phyloP scores from a whole-genome alignment of 2,329 filamentous ascomycete species.

The Zymoseptoria pseudotritici region DNA sequence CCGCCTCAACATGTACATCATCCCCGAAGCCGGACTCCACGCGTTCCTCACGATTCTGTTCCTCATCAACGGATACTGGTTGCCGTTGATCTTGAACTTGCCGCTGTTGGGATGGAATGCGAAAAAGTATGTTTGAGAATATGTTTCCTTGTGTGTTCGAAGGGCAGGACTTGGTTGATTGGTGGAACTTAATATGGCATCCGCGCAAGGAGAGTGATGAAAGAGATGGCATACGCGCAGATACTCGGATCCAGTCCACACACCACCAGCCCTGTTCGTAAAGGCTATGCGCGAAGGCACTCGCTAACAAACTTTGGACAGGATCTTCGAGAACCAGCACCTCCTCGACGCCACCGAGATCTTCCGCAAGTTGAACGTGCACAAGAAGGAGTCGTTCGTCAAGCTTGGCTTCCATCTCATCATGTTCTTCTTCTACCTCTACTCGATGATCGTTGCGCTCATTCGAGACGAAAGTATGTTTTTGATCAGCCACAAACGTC shows the following conservation, averaged over 20 bases:
- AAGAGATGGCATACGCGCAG: background rate
- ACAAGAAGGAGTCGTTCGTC: constrained; percentile 99
- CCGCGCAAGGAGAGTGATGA: background rate
- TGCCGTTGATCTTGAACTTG: constrained; percentile 84
- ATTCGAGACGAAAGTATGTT: constrained; percentile 75
- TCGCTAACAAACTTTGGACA: constrained; percentile 32
- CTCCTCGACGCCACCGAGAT: constrained; percentile 97
- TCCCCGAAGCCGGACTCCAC: constrained; percentile 96
- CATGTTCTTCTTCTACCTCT: constrained; percentile 99
- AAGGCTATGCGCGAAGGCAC: background rate
- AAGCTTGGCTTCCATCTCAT: constrained; percentile 97
- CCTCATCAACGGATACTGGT: constrained; percentile 97
- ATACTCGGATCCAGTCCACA: background rate
- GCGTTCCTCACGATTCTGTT: constrained; percentile 93
- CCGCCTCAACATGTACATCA: constrained; percentile 98
- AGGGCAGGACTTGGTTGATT: background rate
- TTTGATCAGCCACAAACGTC: background rate
- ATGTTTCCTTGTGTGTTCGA: background rate
- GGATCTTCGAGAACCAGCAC: constrained; percentile 95
- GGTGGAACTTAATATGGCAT: background rate
- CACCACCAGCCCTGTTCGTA: background rate
- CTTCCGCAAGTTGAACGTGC: constrained; percentile 96
- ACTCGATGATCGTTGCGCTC: constrained; percentile 62
- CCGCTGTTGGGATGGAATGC: constrained; percentile 88
- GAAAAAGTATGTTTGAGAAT: constrained; percentile 72